Conservation (phyloP, 225 moss, liverwort and hornwort genomes). For the Neckera pumila region DNA sequence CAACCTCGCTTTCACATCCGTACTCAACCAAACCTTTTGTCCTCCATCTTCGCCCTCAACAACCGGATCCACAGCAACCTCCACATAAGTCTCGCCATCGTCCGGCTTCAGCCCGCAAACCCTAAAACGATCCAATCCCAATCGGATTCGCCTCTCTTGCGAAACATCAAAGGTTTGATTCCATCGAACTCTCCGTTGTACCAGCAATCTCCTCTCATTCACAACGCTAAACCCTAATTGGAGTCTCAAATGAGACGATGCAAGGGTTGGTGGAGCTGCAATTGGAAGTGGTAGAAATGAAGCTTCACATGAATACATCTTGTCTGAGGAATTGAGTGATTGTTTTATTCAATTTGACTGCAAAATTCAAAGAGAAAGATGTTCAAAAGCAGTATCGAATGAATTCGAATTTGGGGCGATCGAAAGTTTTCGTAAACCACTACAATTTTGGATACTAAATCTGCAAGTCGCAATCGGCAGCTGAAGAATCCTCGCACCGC, state of each 20-base stretch:
- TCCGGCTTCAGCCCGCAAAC: neutral
- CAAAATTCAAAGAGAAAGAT: neutral
- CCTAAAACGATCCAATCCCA: neutral
- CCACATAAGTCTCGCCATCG: neutral
- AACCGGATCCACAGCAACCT: neutral
- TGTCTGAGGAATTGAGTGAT: neutral
- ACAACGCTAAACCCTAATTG: neutral
- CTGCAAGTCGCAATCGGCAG: too few species aligned
- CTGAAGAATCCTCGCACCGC: neutral
- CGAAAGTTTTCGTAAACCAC: neutral
- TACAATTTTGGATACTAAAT: neutral
- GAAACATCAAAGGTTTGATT: neutral
- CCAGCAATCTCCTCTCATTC: neutral
- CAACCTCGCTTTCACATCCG: constrained; percentile 24
- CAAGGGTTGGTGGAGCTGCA: neutral
- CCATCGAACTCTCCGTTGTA: neutral
- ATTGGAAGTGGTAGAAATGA: neutral
- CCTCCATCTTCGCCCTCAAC: neutral
- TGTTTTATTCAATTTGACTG: neutral
- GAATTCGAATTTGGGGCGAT: neutral
- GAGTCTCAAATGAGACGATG: neutral
- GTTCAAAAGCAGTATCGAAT: neutral
- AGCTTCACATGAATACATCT: neutral
- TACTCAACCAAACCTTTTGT: neutral
- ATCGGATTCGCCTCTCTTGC: neutral